Percentiles rank a stretch among this genome's conserved stretches.
These are phyloP conservation scores for Tulasnella sp. DNA, from an alignment of 768 basidiomycete species.

Conservation along the genomic window DNA sequence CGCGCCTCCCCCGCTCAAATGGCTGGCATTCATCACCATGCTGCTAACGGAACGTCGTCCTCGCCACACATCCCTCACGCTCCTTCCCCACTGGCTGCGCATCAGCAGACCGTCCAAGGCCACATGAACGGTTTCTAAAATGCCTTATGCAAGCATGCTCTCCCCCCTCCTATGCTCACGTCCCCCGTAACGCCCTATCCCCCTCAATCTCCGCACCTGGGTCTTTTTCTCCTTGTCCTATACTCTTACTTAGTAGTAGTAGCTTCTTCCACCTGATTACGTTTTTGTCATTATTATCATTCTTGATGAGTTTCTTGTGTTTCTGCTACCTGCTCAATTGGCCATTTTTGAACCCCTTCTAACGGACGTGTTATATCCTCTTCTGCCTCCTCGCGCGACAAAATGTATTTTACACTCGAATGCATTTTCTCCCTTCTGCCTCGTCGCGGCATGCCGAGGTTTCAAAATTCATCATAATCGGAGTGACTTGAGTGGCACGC, in stretches of 20 bases:
- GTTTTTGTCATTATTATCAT: constrained; percentile 22
- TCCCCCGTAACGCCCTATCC: not conserved
- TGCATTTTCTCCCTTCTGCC: not conserved
- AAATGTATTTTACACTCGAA: constrained; percentile 19
- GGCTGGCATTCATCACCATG: constrained; percentile 1
- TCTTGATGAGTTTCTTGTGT: constrained; percentile 20
- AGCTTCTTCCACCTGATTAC: constrained; percentile 2
- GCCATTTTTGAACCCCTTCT: not conserved
- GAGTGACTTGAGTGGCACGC: not conserved
- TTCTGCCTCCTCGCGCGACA: not conserved
- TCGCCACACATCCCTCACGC: constrained; percentile 21
- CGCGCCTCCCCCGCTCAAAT: not conserved
- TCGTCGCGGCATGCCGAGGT: not conserved
- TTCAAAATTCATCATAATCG: not conserved
- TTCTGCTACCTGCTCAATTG: constrained; percentile 5
- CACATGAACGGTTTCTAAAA: constrained; percentile 25
- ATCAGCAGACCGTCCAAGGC: constrained; percentile 21
- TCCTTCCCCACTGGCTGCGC: constrained; percentile 11
- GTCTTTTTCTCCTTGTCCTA: not conserved
- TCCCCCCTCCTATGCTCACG: not conserved
- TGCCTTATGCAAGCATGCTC: constrained; percentile 12
- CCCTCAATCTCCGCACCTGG: not conserved
- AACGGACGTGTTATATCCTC: constrained; percentile 6
- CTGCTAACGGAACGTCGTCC: constrained; percentile 11
- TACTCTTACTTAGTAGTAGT: constrained; percentile 18